Percentiles rank a stretch among this genome's conserved stretches.
These are phyloP conservation scores for Aspergillus awamori DNA, from an alignment of 2,329 filamentous ascomycete genomes.

Conservation along the genomic window DNA sequence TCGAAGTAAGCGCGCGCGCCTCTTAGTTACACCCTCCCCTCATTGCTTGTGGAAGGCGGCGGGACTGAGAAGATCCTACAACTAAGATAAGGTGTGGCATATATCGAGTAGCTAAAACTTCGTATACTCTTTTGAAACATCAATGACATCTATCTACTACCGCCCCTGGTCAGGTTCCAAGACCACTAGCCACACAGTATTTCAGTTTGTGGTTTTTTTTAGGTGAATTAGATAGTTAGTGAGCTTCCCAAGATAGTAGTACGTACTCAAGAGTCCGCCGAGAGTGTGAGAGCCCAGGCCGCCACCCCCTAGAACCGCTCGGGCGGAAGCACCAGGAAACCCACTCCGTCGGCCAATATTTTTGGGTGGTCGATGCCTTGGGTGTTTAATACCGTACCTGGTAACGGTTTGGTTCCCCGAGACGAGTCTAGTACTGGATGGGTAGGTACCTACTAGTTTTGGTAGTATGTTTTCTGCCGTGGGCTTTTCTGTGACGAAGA, in stretches of 20 bases:
- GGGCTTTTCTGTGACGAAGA: neutral
- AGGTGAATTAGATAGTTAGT: neutral
- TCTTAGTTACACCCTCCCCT: too few relatives aligned
- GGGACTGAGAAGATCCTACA: neutral
- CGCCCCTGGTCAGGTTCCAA: neutral
- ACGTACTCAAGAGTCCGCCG: neutral
- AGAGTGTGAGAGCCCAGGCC: conserved; percentile 23
- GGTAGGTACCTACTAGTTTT: conserved; percentile 1
- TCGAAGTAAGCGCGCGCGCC: too few relatives aligned
- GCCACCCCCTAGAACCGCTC: conserved; percentile 39
- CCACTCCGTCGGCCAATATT: conserved; percentile 19
- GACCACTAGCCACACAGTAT: neutral
- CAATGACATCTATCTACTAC: too few relatives aligned
- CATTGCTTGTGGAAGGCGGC: too few relatives aligned
- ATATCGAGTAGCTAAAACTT: neutral
- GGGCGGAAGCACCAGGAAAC: conserved; percentile 27
- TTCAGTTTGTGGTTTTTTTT: conserved; percentile 15
- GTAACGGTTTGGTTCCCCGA: conserved; percentile 14
- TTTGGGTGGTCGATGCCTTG: conserved; percentile 18
- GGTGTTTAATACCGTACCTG: conserved; percentile 23
- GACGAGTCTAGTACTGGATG: conserved; percentile 4
- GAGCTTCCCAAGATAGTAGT: conserved; percentile 10
- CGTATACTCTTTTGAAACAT: too few relatives aligned
- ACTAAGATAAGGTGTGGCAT: neutral
- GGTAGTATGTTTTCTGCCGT: neutral